Conservation (phyloP, 2,329 filamentous ascomycete genomes). For the Claviceps digitariae region DNA sequence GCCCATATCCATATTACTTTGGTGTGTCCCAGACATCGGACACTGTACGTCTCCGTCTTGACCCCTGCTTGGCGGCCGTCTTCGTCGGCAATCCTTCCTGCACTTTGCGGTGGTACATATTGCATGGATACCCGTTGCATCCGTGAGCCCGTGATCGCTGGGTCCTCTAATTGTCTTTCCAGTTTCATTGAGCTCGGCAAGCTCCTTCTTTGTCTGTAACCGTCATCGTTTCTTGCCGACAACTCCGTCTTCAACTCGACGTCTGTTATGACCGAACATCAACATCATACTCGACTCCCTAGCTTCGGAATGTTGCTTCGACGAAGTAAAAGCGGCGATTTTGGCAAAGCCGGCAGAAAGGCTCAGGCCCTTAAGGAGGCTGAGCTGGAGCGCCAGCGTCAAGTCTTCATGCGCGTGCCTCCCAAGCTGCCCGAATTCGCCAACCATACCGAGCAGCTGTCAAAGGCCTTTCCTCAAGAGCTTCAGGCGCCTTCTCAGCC, state of each 20-base stretch:
- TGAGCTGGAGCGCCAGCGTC: conserved; percentile 37
- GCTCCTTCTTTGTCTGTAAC: background rate
- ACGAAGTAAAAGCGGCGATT: conserved; percentile 53
- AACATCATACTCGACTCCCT: conserved; percentile 22
- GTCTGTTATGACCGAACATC: conserved; percentile 17
- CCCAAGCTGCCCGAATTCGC: conserved; percentile 40
- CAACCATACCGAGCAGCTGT: conserved; percentile 32
- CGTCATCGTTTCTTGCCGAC: background rate
- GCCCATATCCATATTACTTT: background rate
- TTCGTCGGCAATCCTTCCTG: background rate
- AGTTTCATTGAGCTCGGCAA: background rate
- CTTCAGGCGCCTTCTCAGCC: conserved; percentile 46
- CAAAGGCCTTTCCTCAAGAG: conserved; percentile 36
- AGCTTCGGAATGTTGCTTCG: conserved; percentile 49
- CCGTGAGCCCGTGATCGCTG: background rate
- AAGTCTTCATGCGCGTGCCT: conserved; percentile 31
- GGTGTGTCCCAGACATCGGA: too few species aligned
- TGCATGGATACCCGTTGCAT: background rate
- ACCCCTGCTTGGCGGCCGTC: background rate
- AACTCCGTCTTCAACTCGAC: conserved; percentile 5
- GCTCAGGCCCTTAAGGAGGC: conserved; percentile 38
- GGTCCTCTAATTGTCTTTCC: background rate
- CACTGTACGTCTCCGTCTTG: background rate
- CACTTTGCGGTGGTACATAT: background rate
- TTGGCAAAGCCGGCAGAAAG: conserved; percentile 47